Base-by-base conservation (phyloP, 2,329 filamentous ascomycete species). In the Paradendryphiella salina region DNA sequence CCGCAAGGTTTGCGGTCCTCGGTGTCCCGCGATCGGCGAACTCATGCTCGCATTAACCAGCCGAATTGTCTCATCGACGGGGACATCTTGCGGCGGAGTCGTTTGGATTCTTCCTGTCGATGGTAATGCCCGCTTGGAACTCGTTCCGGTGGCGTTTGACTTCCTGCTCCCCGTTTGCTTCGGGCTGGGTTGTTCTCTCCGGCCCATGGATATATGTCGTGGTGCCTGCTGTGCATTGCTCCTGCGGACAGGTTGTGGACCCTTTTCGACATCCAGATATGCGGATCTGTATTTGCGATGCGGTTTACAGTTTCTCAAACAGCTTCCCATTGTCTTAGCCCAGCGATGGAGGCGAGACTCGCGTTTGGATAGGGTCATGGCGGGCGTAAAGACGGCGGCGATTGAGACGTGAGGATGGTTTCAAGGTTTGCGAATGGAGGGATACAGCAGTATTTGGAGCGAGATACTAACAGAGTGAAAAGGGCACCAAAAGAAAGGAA, bases 311-410 rank as follows among this genome's bases (percentile, higher is more conserved):
- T 40, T 49, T 21, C 21, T 41, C 8, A 52, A 15, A 44, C 39
- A 52, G 10, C 50, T 28, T 14, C 45, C 39, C 8, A 52, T 37
- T 34, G 38, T 52, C 34, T 34, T 49, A 10, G 50, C 39, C 50
- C 50, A 52, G 26, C 31, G 38, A 7, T 28, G 34, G 34, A 52
- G 35, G 10, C 39, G 37, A 9, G 45, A 44, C 37, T 44, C 34
- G 34, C 39, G 50, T 14, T 52, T 52, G 17, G 31, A 18, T 11
- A 44, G 23, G 3, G 29, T 17, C 34, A 39, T 49, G 23, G 9
- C 20, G 14, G 29, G 15, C 10, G 26, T 43, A 15, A 7, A n/a
- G 34, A 38, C 9, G n/a, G 29, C 28, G 10, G 11, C 29, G 26
- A 20, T 32, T 23, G 8, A 4, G 21, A 39, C 26, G 17, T 5